A percentile compares a stretch with the other conserved stretches of the same genome.
Conservation (phyloP, 768 basidiomycete species). For the Hirschioporus abietinus region DNA sequence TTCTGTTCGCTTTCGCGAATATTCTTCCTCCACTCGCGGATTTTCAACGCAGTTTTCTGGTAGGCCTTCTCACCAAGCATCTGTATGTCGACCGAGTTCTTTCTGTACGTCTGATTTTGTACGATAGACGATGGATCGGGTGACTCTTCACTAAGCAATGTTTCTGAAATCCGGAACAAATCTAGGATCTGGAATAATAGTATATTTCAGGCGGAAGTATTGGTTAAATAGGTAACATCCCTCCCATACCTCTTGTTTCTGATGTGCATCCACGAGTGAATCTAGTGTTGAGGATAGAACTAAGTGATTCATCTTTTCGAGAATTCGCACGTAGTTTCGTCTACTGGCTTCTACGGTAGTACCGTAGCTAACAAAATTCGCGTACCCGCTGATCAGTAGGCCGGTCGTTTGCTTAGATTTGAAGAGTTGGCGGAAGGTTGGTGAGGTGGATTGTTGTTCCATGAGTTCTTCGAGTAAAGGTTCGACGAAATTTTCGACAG, state of each 20-base stretch:
- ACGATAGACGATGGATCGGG: constrained; percentile 43
- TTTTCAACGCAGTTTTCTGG: constrained; percentile 55
- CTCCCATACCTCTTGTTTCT: constrained; percentile 64
- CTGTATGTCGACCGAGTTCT: constrained; percentile 57
- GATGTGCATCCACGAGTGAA: constrained; percentile 50
- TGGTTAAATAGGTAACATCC: constrained; percentile 6
- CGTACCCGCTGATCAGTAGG: constrained; percentile 60
- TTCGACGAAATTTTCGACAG: constrained; percentile 43
- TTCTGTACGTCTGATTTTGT: constrained; percentile 46
- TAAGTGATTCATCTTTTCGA: constrained; percentile 69
- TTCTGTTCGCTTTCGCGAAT: constrained; percentile 68
- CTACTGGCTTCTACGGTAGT: constrained; percentile 34
- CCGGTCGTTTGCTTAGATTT: constrained; percentile 66
- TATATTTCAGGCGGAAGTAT: constrained; percentile 6
- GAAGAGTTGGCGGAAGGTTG: constrained; percentile 68
- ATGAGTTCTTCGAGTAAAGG: constrained; percentile 64
- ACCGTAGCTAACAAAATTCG: constrained; percentile 44
- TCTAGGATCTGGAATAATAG: constrained; percentile 47
- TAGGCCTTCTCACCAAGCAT: constrained; percentile 53
- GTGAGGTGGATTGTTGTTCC: constrained; percentile 56
- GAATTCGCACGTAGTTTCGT: constrained; percentile 42
- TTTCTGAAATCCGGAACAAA: constrained; percentile 48
- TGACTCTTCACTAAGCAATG: constrained; percentile 40
- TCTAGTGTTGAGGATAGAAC: constrained; percentile 64
- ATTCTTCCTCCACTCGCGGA: constrained; percentile 69